Conservation (phyloP, 2,329 filamentous ascomycete species). For the Fusarium sp. region DNA sequence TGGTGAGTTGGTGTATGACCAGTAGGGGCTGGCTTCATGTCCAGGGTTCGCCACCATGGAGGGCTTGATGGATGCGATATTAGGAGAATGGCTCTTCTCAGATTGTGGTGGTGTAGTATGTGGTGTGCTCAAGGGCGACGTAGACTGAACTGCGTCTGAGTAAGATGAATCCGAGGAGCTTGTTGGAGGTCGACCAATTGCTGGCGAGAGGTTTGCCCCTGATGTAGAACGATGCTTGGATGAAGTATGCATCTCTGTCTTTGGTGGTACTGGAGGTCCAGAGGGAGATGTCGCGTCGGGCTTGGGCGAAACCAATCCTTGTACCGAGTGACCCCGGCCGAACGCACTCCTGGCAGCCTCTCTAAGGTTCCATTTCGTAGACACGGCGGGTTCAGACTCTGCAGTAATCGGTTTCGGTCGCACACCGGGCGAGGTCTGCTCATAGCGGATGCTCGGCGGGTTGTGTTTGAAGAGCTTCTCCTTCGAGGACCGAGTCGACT, state of each 20-base stretch:
- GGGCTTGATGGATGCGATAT: conserved; percentile 22
- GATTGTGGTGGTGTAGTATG: conserved; percentile 56
- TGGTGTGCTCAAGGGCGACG: conserved; percentile 53
- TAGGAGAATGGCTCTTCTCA: conserved; percentile 48
- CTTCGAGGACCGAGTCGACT: conserved; percentile 11
- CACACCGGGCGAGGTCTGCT: conserved; percentile 39
- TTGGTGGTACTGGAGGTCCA: conserved; percentile 20
- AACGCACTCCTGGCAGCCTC: conserved; percentile 52
- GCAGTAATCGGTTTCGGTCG: conserved; percentile 38
- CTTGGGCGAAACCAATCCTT: conserved; percentile 23
- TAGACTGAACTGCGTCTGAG: conserved; percentile 53
- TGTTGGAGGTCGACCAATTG: conserved; percentile 31
- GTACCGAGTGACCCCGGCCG: conserved; percentile 31
- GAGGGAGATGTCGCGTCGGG: conserved; percentile 12
- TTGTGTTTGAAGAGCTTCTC: conserved; percentile 30
- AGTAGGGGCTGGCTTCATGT: conserved; percentile 35
- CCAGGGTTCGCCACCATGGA: conserved; percentile 7
- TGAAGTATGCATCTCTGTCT: conserved; percentile 2
- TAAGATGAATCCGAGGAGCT: conserved; percentile 54
- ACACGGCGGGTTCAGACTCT: conserved; percentile 25
- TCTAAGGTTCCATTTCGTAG: conserved; percentile 50
- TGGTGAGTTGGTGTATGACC: conserved; percentile 39
- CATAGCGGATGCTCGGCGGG: conserved; percentile 48
- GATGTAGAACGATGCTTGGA: conserved; percentile 16
- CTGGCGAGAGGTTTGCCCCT: conserved; percentile 10